These are phyloP conservation scores for Halenospora varia DNA, from an alignment of 495 filamentous ascomycete species.

Conservation along the genomic window DNA sequence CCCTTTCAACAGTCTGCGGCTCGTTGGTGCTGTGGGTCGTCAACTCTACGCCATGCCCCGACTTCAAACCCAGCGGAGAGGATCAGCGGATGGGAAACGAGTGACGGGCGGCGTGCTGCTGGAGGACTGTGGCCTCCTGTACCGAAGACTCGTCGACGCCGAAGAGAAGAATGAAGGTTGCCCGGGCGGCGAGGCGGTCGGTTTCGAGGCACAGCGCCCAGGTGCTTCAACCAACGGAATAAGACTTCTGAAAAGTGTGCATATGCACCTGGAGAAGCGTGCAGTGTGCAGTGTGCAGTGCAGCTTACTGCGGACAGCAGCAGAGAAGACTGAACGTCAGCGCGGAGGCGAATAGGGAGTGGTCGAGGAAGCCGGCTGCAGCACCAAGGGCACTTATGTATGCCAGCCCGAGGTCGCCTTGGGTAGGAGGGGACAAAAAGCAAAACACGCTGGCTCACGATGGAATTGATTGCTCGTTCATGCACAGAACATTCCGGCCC, in stretches of 20 bases:
- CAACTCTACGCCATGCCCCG: background rate
- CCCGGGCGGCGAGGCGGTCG: no score
- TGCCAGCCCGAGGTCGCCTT: background rate
- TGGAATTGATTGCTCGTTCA: no score
- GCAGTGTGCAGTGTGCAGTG: background rate
- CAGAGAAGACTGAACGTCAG: no score
- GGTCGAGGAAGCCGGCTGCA: background rate
- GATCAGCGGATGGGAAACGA: background rate
- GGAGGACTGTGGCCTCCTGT: no score
- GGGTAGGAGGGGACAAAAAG: background rate
- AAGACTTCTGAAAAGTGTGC: background rate
- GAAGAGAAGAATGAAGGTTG: background rate
- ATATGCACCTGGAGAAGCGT: background rate
- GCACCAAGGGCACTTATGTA: background rate
- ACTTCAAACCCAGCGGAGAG: background rate
- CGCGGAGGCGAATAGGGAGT: background rate
- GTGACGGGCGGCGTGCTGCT: background rate
- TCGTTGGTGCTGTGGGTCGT: background rate
- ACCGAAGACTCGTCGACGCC: background rate
- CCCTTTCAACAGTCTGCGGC: background rate
- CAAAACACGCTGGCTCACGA: no score
- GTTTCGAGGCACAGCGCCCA: no score
- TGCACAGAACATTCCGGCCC: no score
- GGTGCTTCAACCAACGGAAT: background rate
- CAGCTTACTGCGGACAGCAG: background rate